Evolutionary conservation across 2,329 filamentous ascomycete genomes (phyloP).

Genomic region (Aspergillus ruber): DNA sequence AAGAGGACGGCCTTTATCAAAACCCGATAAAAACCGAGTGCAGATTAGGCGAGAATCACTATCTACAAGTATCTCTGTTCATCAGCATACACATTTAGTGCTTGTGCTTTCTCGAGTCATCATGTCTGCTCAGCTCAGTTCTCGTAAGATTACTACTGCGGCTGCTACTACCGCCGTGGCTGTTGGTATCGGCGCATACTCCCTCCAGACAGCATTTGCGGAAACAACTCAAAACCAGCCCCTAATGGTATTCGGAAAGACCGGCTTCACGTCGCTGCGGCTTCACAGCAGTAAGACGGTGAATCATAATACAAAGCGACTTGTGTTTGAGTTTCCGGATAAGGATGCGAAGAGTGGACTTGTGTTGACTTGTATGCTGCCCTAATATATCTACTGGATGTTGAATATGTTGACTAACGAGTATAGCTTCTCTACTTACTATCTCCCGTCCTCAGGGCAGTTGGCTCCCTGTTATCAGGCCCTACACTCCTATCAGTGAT

Average conservation of each 20-base stretch:
- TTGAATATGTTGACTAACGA: background rate
- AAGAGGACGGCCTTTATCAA: too few species aligned
- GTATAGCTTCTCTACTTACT: slow-evolving; percentile 52
- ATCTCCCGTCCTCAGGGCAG: slow-evolving; percentile 52
- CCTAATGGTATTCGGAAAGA: slow-evolving; percentile 3
- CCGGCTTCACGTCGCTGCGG: slow-evolving; percentile 41
- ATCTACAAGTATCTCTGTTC: too few species aligned
- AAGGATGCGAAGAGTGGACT: slow-evolving; percentile 45
- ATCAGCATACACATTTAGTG: too few species aligned
- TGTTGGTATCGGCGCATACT: slow-evolving; percentile 5
- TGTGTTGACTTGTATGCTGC: slow-evolving; percentile 12
- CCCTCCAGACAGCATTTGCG: slow-evolving; percentile 2
- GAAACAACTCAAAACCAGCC: slow-evolving; percentile 6
- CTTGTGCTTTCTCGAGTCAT: too few species aligned
- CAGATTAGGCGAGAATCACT: too few species aligned
- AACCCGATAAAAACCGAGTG: too few species aligned
- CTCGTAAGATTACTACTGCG: background rate
- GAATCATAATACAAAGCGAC: slow-evolving; percentile 54
- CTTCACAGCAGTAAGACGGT: slow-evolving; percentile 49
- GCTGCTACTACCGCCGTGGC: background rate
- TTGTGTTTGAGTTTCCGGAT: slow-evolving; percentile 52
- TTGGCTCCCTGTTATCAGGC: slow-evolving; percentile 55
- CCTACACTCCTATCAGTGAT: slow-evolving; percentile 59
- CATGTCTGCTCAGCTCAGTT: too few species aligned
- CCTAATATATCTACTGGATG: background rate